A percentile compares a stretch with the other conserved stretches of the same genome.
phyloP scores from a whole-genome alignment of 78 protist genomes.

The slime mould (Dictyostelium discoideum) region dicty_2.7 NC_007088.5:229501-230000 shows the following conservation, averaged over 20 bases:
- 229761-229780: not conserved
- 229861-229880: not conserved
- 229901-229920: slow-evolving; percentile 71
- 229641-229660: not conserved
- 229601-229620: not conserved
- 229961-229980: slow-evolving; percentile 55
- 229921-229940: slow-evolving; percentile 48
- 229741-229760: not conserved
- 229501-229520: not conserved
- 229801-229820: not conserved
- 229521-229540: not conserved
- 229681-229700: not conserved
- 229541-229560: not conserved
- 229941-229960: slow-evolving; percentile 31
- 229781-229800: not conserved
- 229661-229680: not conserved
- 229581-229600: not conserved
- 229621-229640: not conserved
- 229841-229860: slow-evolving; percentile 4
- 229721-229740: not conserved
- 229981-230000: slow-evolving; percentile 23
- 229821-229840: slow-evolving; percentile 14
- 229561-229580: not conserved
- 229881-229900: slow-evolving; percentile 36
- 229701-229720: not conserved